Conservation (phyloP, 148 eudicot species). For the Pouteria glomerata region DNA sequence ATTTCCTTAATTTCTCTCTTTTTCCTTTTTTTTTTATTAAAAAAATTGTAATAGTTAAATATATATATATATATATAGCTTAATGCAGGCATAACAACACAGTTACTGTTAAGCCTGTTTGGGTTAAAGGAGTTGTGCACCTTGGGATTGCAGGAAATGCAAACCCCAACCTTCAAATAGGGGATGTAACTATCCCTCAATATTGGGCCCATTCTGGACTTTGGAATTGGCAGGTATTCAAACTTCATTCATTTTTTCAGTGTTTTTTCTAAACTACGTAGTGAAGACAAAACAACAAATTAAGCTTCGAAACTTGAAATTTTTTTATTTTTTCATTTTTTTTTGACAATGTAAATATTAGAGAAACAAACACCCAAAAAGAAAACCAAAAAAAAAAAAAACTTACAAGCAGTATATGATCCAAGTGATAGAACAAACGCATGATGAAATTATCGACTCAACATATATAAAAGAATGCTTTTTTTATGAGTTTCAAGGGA, state of each 20-base stretch:
- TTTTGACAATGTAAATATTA: no score
- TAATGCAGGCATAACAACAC: conserved; percentile 35
- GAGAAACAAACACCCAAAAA: no score
- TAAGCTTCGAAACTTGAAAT: background rate
- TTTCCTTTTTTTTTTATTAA: background rate
- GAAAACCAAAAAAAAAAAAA: no score
- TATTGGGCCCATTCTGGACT: conserved; percentile 39
- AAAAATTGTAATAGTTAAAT: background rate
- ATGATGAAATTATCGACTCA: no score
- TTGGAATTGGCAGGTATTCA: conserved; percentile 38
- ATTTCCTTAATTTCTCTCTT: background rate
- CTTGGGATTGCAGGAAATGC: conserved; percentile 37
- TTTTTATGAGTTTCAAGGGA: no score
- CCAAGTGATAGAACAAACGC: no score
- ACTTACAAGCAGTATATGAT: no score
- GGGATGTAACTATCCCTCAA: conserved; percentile 31
- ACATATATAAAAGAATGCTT: no score
- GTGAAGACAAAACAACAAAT: no score
- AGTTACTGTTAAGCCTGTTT: conserved; percentile 22
- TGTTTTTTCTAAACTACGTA: background rate
- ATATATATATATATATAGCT: conserved; percentile 9
- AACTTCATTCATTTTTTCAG: background rate
- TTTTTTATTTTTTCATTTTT: background rate
- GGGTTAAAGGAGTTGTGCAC: conserved; percentile 27
- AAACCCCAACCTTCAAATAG: conserved; percentile 27